Percentiles rank a stretch among this genome's conserved stretches.
Evolutionary conservation across 176 grass and related monocot species (phyloP).

Genomic region (Luzula sylvatica): DNA sequence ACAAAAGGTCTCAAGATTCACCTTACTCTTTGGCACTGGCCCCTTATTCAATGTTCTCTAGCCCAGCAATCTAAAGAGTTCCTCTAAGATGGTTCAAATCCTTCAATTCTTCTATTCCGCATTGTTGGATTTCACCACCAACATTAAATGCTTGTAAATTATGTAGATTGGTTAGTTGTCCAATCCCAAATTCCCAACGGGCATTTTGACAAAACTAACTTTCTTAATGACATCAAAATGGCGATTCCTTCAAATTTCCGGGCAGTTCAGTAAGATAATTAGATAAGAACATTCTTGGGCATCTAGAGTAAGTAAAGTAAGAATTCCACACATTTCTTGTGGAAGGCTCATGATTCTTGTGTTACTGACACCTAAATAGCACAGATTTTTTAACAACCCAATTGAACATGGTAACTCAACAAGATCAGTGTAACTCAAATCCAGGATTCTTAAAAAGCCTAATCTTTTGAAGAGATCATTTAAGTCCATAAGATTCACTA

Average conservation of each 20-base stretch:
- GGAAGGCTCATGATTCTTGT: conserved; percentile 26
- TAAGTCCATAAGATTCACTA: conserved; percentile 6
- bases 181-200: conserved; percentile 19
- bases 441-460: conserved; percentile 15
- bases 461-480: conserved; percentile 25
- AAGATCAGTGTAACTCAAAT: conserved; percentile 20
- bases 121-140: neutral
- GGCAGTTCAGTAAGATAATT: conserved; percentile 21
- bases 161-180: conserved; percentile 9
- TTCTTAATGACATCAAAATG: conserved; percentile 24
- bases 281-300: conserved; percentile 12
- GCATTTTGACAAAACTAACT: conserved; percentile 14
- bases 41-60: neutral
- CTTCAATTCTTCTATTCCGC: conserved; percentile 25
- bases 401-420: conserved; percentile 23
- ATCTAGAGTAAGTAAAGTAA: conserved; percentile 29
- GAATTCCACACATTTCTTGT: neutral
- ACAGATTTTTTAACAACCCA: conserved; percentile 17
- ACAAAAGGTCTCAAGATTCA: neutral
- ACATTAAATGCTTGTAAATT: conserved; percentile 22
- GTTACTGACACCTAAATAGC: conserved; percentile 20
- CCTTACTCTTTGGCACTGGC: conserved; percentile 1
- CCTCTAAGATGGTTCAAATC: conserved; percentile 10
- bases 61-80: conserved; percentile 7
- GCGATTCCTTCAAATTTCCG: neutral